Conservation (phyloP, 2,329 filamentous ascomycete species). For the Scytalidium sp. region DNA sequence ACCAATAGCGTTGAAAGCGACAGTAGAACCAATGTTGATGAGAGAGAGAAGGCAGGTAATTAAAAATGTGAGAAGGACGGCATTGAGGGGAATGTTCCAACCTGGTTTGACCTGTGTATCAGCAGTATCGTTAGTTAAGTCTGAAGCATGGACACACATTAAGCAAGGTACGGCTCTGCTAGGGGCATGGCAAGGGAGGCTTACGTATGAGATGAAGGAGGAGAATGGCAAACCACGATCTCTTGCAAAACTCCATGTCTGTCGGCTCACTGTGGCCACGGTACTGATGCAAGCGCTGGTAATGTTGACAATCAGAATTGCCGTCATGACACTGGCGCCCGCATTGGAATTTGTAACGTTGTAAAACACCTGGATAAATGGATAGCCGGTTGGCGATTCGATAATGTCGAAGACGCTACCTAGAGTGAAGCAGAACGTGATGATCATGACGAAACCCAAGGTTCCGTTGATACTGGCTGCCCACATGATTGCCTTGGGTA, state of each 20-base stretch:
- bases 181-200: too few relatives aligned
- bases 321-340: slow-evolving; percentile 44
- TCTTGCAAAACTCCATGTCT: slow-evolving; percentile 39
- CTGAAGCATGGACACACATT: too few relatives aligned
- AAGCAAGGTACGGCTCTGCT: too few relatives aligned
- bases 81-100: slow-evolving; percentile 37
- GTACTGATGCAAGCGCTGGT: slow-evolving; percentile 34
- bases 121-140: too few relatives aligned
- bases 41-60: slow-evolving; percentile 14
- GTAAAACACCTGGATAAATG: slow-evolving; percentile 47
- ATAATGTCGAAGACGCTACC: slow-evolving; percentile 32
- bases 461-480: slow-evolving; percentile 42
- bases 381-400: slow-evolving; percentile 36
- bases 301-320: slow-evolving; percentile 36
- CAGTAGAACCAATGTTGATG: slow-evolving; percentile 47
- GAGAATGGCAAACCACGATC: slow-evolving; percentile 39
- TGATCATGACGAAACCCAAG: slow-evolving; percentile 36
- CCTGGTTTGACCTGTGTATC: slow-evolving; percentile 22
- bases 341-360: slow-evolving; percentile 38
- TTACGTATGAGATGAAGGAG: slow-evolving; percentile 31
- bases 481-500: slow-evolving; percentile 44
- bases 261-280: slow-evolving; percentile 29
- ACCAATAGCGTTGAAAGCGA: slow-evolving; percentile 49
- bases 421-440: slow-evolving; percentile 30
- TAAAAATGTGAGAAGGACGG: slow-evolving; percentile 16